These are phyloP conservation scores for Russula emetica DNA, from an alignment of 768 basidiomycete species.

Conservation along the genomic window DNA sequence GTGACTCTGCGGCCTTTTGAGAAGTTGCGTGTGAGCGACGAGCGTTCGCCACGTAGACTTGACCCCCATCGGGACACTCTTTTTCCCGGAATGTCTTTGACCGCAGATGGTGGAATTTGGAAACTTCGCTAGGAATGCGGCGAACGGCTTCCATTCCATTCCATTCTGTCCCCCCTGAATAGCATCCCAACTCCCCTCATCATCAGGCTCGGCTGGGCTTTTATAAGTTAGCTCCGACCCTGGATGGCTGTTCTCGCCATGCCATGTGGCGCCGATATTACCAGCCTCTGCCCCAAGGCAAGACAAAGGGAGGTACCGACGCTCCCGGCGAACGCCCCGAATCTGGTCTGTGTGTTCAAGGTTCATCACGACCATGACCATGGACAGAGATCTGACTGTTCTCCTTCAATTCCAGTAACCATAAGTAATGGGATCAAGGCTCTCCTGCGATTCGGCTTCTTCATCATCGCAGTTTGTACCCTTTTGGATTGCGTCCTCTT, in stretches of 20 bases:
- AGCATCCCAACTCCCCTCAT: too few relatives aligned
- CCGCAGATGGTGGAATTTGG: too few relatives aligned
- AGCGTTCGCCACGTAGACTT: too few relatives aligned
- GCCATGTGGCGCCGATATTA: conserved; percentile 5
- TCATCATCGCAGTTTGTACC: neutral
- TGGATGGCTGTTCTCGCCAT: too few relatives aligned
- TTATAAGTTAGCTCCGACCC: neutral
- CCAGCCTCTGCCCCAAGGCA: conserved; percentile 4
- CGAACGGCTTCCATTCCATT: neutral
- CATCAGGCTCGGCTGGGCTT: too few relatives aligned
- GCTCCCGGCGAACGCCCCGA: neutral
- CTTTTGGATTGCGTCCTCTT: conserved; percentile 2
- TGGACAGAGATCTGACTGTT: neutral
- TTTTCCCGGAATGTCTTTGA: neutral
- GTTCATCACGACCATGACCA: neutral
- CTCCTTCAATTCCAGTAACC: neutral
- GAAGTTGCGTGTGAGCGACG: too few relatives aligned
- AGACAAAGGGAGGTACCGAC: neutral
- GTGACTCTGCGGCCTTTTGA: neutral
- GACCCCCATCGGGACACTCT: neutral
- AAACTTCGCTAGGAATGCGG: too few relatives aligned
- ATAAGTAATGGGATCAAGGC: neutral
- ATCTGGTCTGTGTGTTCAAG: conserved; percentile 2
- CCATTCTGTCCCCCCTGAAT: too few relatives aligned
- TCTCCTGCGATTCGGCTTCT: neutral